Percentiles rank a stretch among this genome's conserved stretches.
These are phyloP conservation scores for Venturia aucupariae DNA, from an alignment of 2,329 filamentous ascomycete genomes.

Conservation along the genomic window DNA sequence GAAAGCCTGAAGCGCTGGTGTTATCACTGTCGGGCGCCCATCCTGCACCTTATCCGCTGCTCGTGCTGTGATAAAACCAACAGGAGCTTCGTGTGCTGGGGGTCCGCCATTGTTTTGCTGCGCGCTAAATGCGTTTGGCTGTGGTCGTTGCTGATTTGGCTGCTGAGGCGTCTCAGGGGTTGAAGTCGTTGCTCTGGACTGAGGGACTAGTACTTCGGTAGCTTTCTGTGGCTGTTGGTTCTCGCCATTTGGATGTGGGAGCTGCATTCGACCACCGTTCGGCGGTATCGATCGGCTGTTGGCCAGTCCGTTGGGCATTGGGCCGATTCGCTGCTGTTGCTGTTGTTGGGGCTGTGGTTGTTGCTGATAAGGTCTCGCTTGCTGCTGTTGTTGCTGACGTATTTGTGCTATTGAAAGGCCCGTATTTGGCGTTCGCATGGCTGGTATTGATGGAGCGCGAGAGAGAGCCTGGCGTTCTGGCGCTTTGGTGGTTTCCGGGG, in stretches of 20 bases:
- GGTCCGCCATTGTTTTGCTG: slow-evolving; percentile 5
- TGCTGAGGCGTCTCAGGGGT: slow-evolving; percentile 5
- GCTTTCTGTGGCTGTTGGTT: slow-evolving; percentile 12
- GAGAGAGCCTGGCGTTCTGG: slow-evolving; percentile 18
- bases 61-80: slow-evolving; percentile 39
- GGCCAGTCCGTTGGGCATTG: background rate
- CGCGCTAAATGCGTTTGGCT: background rate
- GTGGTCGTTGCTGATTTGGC: background rate
- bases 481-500: background rate
- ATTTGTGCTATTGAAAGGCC: slow-evolving; percentile 9
- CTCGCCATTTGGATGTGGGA: background rate
- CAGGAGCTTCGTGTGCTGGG: slow-evolving; percentile 16
- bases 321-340: slow-evolving; percentile 15
- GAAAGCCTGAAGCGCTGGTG: slow-evolving; percentile 29
- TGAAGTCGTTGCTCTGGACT: slow-evolving; percentile 7
- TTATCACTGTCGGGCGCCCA: slow-evolving; percentile 22
- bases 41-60: slow-evolving; percentile 33
- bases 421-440: slow-evolving; percentile 4
- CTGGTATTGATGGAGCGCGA: slow-evolving; percentile 20
- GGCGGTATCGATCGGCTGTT: background rate
- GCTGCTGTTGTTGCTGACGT: slow-evolving; percentile 15
- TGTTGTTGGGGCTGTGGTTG: slow-evolving; percentile 16
- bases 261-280: background rate
- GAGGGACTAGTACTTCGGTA: slow-evolving; percentile 12
- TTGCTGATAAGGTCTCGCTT: slow-evolving; percentile 21